Evolutionary conservation across 805 yeast species (phyloP).

Genomic region (Lachancea meyersii): DNA sequence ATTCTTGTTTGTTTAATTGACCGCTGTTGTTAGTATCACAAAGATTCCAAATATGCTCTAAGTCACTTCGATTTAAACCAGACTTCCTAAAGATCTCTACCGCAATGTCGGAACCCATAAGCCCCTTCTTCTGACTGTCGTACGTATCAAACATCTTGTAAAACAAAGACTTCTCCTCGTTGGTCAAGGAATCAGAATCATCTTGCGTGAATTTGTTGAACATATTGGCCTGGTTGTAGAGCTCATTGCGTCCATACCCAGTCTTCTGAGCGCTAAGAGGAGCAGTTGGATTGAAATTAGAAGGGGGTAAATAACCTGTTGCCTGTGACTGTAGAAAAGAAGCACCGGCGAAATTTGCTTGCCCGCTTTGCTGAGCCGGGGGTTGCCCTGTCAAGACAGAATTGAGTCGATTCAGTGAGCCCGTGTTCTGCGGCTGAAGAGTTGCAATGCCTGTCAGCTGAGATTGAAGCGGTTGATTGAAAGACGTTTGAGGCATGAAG

Average conservation of each 20-base stretch:
- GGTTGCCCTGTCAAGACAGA: constrained; percentile 32
- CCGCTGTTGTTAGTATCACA: constrained; percentile 81
- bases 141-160: constrained; percentile 84
- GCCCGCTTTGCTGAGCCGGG: constrained; percentile 40
- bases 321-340: constrained; percentile 50
- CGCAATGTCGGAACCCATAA: constrained; percentile 72
- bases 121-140: constrained; percentile 66
- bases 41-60: constrained; percentile 87
- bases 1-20: constrained; percentile 78
- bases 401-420: constrained; percentile 16
- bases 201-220: constrained; percentile 33
- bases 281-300: constrained; percentile 27
- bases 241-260: constrained; percentile 39
- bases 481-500: constrained; percentile 25
- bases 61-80: constrained; percentile 76
- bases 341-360: constrained; percentile 29
- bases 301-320: constrained; percentile 59
- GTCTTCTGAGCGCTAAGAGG: constrained; percentile 41
- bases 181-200: constrained; percentile 63
- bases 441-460: constrained; percentile 14
- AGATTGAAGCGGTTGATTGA: constrained; percentile 23
- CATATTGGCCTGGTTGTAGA: constrained; percentile 34
- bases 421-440: constrained; percentile 38
- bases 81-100: constrained; percentile 84
- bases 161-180: constrained; percentile 79